Base-by-base conservation (phyloP, 2,329 filamentous ascomycete species). In the Nannizziopsis barbatae region DNA sequence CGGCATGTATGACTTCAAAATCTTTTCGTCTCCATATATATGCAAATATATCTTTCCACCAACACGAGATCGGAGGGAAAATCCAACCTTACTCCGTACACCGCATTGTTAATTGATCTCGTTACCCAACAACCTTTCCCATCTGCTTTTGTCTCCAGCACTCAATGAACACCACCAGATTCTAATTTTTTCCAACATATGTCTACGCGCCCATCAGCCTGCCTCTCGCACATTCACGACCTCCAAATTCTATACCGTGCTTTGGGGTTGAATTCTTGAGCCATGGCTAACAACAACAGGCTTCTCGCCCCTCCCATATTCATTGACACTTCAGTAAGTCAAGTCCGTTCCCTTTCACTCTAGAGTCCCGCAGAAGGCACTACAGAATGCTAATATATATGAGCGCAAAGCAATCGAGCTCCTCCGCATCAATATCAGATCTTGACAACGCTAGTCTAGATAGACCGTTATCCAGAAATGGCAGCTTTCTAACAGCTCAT, bases 231-330 rank as follows among this genome's bases (percentile, higher is more conserved):
- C 36, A 6, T 38, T 38, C 9, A 17, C n/a, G 20, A 40, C 22
- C 31, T 44, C 11, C 2, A 33, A 31, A 35, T 3, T 7, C 9
- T 36, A 27, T 36, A n/a, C 5, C 27, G 20, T 7, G 14, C 20
- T 46, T 10, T 22, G 22, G 36, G 41, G 5, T 27, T 37, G 14
- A 11, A 32, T 31, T 22, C 32, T 14, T 42, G n/a, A 49, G 40
- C 33, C 17, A 56, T 56, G 54, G 51, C 51, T 22, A 52, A 53
- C 41, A 52, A 50, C 38, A 50, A 50, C 31, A 51, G 49, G 49
- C 47, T 56, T 36, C 50, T 53, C 27, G 50, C 50, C 32, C 53
- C 53, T 15, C 40, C 52, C 14, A 54, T 52, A 32, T 49, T 52
- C 31, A 49, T 55, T 27, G 45, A 54, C 39, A 55, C 53, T 20